These are phyloP conservation scores for Nepenthes gracilis DNA, from an alignment of 148 eudicot species.

Conservation along the genomic window DNA sequence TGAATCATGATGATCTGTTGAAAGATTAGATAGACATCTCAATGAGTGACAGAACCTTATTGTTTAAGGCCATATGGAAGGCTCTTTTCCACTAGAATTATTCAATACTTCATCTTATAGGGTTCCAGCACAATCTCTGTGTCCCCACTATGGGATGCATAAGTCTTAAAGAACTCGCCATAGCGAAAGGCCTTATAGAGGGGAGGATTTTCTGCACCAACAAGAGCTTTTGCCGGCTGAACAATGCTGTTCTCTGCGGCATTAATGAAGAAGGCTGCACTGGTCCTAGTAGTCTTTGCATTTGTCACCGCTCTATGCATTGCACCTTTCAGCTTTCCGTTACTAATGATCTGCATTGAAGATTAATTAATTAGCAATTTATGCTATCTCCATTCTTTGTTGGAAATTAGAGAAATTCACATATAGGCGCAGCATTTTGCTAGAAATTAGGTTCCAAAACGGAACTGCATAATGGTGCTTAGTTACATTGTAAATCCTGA, in stretches of 20 bases:
- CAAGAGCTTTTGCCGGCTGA: conserved; percentile 25
- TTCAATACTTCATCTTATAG: conserved; percentile 3
- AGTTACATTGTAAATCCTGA: too few species aligned
- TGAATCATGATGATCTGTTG: too few species aligned
- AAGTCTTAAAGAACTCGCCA: conserved; percentile 17
- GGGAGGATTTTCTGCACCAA: conserved; percentile 14
- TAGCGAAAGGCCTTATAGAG: conserved; percentile 16
- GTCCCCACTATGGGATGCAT: conserved; percentile 7
- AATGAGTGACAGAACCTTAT: too few species aligned
- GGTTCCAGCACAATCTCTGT: conserved; percentile 13
- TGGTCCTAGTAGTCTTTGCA: conserved; percentile 17
- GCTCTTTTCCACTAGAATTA: too few species aligned
- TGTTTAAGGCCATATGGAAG: too few species aligned
- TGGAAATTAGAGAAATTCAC: too few species aligned
- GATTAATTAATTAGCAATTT: neutral
- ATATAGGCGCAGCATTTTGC: too few species aligned
- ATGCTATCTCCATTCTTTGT: too few species aligned
- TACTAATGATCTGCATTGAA: conserved; percentile 21
- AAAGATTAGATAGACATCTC: too few species aligned
- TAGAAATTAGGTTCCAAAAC: too few species aligned
- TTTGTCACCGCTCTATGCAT: conserved; percentile 35
- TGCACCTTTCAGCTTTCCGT: conserved; percentile 26
- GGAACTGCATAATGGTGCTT: too few species aligned
- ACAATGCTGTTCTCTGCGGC: conserved; percentile 15
- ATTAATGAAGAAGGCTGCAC: conserved; percentile 19